Percentiles rank a stretch among this genome's conserved stretches.
Evolutionary conservation across 2,329 filamentous ascomycete genomes (phyloP).

Genomic region (Camillea tinctor): DNA sequence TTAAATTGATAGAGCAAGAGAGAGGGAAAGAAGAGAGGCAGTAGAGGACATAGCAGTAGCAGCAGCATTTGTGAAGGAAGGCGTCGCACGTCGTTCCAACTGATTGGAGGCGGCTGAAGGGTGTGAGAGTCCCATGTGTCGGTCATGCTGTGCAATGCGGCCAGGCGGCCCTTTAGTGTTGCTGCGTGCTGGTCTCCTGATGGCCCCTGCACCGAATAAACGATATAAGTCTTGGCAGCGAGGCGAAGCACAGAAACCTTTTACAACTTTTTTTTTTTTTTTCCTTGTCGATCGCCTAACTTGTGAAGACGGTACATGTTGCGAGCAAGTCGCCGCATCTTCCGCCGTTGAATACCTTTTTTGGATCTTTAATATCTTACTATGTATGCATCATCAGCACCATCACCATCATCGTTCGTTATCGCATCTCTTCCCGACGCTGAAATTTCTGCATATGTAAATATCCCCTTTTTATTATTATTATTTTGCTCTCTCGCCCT

Average conservation of each 20-base stretch:
- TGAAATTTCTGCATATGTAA: too few relatives aligned
- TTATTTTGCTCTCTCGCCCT: background rate
- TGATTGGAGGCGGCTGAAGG: constrained; percentile 4
- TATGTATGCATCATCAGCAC: background rate
- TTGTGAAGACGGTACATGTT: background rate
- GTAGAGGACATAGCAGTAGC: background rate
- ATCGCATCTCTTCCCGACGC: background rate
- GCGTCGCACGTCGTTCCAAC: background rate
- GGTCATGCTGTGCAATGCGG: background rate
- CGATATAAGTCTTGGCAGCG: background rate
- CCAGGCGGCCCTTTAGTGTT: too few relatives aligned
- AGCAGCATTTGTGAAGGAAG: background rate
- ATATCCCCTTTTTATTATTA: background rate
- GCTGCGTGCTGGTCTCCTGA: constrained; percentile 1
- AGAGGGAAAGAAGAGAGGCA: background rate
- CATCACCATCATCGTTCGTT: background rate
- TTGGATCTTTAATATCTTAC: background rate
- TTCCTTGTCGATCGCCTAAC: background rate
- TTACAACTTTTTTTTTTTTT: too few relatives aligned
- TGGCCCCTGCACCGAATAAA: background rate
- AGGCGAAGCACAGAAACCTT: background rate
- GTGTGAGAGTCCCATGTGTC: background rate
- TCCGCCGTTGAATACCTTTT: background rate
- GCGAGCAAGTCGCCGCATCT: background rate
- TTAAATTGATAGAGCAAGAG: background rate